phyloP scores from a whole-genome alignment of 345 rosid genomes.

The Rhodamnia argentea region DNA sequence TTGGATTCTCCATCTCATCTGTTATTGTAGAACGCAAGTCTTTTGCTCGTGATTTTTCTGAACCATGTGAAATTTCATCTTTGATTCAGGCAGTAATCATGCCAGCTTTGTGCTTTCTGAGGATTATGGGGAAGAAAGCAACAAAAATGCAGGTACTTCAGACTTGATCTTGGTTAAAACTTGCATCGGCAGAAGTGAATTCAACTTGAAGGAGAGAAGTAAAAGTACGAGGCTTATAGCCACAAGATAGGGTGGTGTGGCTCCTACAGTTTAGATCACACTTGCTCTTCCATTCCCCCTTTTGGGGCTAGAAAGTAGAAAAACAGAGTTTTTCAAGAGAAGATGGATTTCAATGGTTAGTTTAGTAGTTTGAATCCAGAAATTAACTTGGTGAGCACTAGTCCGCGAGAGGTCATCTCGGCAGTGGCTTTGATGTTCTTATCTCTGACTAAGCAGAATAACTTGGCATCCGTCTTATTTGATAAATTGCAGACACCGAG shows the following conservation, averaged over 20 bases:
- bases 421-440: not conserved
- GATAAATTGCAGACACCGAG: not conserved
- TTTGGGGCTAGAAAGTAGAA: not conserved
- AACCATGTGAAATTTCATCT: not conserved
- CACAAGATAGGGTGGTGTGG: not conserved
- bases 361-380: not conserved
- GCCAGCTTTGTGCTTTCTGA: constrained; percentile 74
- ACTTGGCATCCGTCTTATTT: not conserved
- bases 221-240: not conserved
- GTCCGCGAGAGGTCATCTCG: not conserved
- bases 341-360: not conserved
- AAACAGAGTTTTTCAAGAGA: not conserved
- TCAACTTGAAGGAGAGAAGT: not conserved
- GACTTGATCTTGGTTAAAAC: not conserved
- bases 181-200: not conserved
- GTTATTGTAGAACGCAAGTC: not conserved
- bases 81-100: constrained; percentile 57
- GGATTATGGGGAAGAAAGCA: constrained; percentile 61
- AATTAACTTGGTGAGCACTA: not conserved
- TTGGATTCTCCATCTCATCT: not conserved
- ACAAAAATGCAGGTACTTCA: constrained; percentile 50
- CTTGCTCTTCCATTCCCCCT: not conserved
- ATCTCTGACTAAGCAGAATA: not conserved
- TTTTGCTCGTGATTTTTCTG: not conserved
- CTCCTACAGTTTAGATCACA: not conserved